Evolutionary conservation across 2,329 filamentous ascomycete genomes (phyloP), one percentile per base, ranked within the genome.

Genomic region (Rachicladosporium sp.): DNA sequence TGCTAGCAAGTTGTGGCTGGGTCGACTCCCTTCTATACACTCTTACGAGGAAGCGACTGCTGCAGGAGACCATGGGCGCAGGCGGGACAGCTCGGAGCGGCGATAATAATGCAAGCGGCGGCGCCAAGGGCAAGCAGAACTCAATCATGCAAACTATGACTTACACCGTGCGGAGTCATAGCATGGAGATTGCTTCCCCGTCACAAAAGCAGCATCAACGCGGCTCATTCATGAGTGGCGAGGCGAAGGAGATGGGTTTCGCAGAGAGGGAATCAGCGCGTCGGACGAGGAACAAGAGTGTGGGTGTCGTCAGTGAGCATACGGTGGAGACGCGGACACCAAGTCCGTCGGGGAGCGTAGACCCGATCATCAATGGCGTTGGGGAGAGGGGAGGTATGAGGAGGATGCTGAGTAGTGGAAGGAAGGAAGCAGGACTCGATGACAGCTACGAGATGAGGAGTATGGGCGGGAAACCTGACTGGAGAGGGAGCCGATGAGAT

Each of bases 11-110:
- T 23, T 76, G 73, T 42, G 74, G 74, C 13, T 68, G 73, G 58
- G 67, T 76, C 15, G 73, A 78, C 50, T 71, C 73, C 10, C 51
- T 74, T 2, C 62, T 78, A 4, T 78, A 76, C 58, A 72, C 71
- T 0, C 55, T 74, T 3, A 77, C 74, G 1, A 66, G 74, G 10
- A 67, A 67, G 40, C 68, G 70, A 37, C 65, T 76, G 46, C 63
- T 77, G 30, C 60, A 70, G 48, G 53, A 56, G 33, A 55, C 54
- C 29, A 56, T 41, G 38, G 15, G 29, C 21, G 33, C 13, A 19
- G 11, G 13, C 13, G 33, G 13, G 19, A 31, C 11, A 13, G 15
- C 13, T 23, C 29, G 15, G 8, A 30, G 29, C 29, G 19, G 12
- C 15, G 29, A 19, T 19, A 31, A 31, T n/a, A 13, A 31, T 4